Conservation (phyloP, 768 basidiomycete genomes). For the Boletus pseudo-olivaceus region DNA sequence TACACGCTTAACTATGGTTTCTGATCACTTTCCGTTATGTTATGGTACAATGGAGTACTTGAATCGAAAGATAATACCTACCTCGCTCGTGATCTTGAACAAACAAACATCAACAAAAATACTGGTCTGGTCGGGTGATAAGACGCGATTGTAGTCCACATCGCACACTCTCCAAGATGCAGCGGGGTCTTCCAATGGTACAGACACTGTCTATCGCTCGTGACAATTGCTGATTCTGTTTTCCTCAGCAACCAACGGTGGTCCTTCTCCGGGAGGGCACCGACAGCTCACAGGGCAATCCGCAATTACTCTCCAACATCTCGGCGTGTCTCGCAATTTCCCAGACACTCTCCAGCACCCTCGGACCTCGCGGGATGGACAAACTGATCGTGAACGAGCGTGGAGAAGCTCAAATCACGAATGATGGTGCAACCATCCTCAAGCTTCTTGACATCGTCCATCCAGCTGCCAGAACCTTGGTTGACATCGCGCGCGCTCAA, state of each 20-base stretch:
- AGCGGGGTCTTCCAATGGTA: slow-evolving; percentile 80
- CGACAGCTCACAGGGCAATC: slow-evolving; percentile 91
- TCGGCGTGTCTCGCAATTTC: slow-evolving; percentile 93
- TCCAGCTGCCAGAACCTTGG: slow-evolving; percentile 95
- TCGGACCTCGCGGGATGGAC: slow-evolving; percentile 99
- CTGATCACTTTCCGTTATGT: neutral
- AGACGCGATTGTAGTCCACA: slow-evolving; percentile 7
- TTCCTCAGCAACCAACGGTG: slow-evolving; percentile 87
- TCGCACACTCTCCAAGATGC: slow-evolving; percentile 55
- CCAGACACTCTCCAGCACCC: slow-evolving; percentile 86
- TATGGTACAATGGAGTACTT: neutral
- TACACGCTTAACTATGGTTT: slow-evolving; percentile 3
- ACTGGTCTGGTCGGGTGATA: neutral
- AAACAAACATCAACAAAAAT: slow-evolving; percentile 23
- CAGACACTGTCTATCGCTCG: neutral
- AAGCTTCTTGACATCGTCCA: slow-evolving; percentile 97
- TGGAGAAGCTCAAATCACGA: slow-evolving; percentile 97
- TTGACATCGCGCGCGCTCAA: slow-evolving; percentile 97
- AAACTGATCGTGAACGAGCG: slow-evolving; percentile 93
- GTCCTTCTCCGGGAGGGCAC: slow-evolving; percentile 96
- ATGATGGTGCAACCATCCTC: slow-evolving; percentile 98
- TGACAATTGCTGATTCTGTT: slow-evolving; percentile 15
- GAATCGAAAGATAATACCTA: neutral
- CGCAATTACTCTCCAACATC: slow-evolving; percentile 92
- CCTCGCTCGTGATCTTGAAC: neutral